Percentiles rank a stretch among this genome's conserved stretches.
These are phyloP conservation scores for Diaporthe caulivora DNA, from an alignment of 2,329 filamentous ascomycete genomes.

Conservation along the genomic window DNA sequence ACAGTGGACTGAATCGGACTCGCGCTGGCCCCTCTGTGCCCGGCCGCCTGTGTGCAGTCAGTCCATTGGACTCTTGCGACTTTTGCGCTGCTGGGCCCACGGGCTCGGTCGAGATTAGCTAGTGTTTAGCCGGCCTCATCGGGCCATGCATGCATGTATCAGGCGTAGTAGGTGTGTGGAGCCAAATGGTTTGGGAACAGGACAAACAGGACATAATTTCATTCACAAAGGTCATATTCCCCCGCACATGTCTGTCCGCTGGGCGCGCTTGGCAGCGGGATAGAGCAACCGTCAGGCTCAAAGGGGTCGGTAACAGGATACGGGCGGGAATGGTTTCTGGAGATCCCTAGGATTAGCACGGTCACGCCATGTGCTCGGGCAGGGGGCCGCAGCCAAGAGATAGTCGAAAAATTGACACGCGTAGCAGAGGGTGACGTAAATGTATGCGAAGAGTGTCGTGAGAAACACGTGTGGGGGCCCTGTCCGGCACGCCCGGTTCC, in stretches of 20 bases:
- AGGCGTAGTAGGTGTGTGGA: not conserved
- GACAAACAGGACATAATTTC: not conserved
- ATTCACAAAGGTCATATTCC: not conserved
- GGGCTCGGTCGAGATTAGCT: not conserved
- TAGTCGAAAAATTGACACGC: not conserved
- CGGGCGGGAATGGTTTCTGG: not conserved
- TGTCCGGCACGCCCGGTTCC: not conserved
- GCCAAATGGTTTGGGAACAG: not conserved
- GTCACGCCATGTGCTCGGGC: constrained; percentile 1
- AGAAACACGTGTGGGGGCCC: not conserved
- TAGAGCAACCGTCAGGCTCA: not conserved
- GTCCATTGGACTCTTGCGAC: too few species aligned
- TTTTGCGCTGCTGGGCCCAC: not conserved
- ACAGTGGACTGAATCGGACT: not conserved
- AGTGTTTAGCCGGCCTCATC: not conserved
- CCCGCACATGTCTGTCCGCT: not conserved
- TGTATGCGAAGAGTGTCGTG: constrained; percentile 4
- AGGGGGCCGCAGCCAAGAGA: not conserved
- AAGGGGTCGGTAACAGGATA: not conserved
- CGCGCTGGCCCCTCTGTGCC: not conserved
- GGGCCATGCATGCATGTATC: constrained; percentile 1
- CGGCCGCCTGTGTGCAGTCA: not conserved
- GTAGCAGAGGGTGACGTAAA: constrained; percentile 3
- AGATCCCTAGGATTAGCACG: not conserved
- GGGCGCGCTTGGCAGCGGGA: not conserved